A percentile compares a stretch with the other conserved stretches of the same genome.
Evolutionary conservation across 768 basidiomycete genomes (phyloP).

Genomic region (Kondoa malvinella): DNA sequence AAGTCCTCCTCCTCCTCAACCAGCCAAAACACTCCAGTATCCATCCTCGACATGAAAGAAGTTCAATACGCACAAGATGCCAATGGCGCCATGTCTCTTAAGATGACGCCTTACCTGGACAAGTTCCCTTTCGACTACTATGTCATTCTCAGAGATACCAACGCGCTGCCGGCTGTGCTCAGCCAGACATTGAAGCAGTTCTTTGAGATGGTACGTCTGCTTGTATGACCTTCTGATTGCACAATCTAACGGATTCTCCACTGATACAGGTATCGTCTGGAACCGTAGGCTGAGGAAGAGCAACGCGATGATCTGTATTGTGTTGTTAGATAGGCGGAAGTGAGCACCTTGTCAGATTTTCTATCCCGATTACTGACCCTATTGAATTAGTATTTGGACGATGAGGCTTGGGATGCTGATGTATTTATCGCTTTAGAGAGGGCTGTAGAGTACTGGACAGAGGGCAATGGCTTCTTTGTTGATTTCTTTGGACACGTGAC

Average conservation of each 20-base stretch:
- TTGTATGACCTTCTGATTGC: background rate
- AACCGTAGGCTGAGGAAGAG: no score
- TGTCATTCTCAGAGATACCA: conserved; percentile 75
- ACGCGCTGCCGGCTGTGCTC: conserved; percentile 77
- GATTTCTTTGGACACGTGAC: no score
- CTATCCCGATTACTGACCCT: no score
- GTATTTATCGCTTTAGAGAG: no score
- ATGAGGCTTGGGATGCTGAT: no score
- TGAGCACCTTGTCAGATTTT: no score
- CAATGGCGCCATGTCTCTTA: conserved; percentile 65
- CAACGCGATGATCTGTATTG: no score
- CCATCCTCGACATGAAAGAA: conserved; percentile 83
- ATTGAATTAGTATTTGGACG: no score
- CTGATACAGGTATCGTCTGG: background rate
- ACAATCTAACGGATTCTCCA: background rate
- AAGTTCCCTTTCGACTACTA: conserved; percentile 98
- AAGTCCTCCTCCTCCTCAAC: conserved; percentile 20
- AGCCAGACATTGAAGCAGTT: conserved; percentile 73
- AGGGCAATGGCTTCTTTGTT: no score
- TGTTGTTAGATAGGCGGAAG: no score
- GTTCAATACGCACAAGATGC: conserved; percentile 50
- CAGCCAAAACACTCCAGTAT: conserved; percentile 41
- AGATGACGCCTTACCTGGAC: conserved; percentile 76
- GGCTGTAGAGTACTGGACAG: no score
- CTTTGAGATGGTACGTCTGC: conserved; percentile 22